These are phyloP conservation scores for Ambrosiella beaveri DNA, from an alignment of 2,329 filamentous ascomycete species.

Conservation along the genomic window DNA sequence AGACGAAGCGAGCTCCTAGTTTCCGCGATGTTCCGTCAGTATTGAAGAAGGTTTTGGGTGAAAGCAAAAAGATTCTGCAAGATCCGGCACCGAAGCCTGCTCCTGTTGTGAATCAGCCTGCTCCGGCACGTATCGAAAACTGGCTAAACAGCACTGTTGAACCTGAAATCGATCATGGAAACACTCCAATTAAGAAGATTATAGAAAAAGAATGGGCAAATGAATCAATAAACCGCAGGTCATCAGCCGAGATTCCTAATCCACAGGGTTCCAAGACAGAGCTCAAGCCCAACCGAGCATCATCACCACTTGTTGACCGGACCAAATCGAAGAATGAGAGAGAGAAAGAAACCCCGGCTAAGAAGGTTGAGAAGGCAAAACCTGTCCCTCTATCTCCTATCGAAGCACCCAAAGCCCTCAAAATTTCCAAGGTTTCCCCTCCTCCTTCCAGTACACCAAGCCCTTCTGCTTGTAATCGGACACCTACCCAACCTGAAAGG, in stretches of 20 bases:
- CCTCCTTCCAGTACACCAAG: conserved; percentile 13
- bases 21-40: conserved; percentile 45
- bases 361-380: conserved; percentile 5
- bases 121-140: conserved; percentile 40
- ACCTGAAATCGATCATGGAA: conserved; percentile 25
- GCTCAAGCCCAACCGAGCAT: not conserved
- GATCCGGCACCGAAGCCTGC: conserved; percentile 32
- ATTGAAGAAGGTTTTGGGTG: conserved; percentile 45
- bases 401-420: conserved; percentile 2
- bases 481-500: conserved; percentile 10
- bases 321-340: conserved; percentile 14
- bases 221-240: conserved; percentile 12
- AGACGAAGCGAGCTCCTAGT: conserved; percentile 32
- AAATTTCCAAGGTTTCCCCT: conserved; percentile 1
- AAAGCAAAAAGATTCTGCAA: conserved; percentile 46
- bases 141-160: conserved; percentile 48
- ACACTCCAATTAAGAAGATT: conserved; percentile 19
- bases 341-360: not conserved
- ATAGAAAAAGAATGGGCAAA: conserved; percentile 20
- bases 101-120: conserved; percentile 33
- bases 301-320: conserved; percentile 1
- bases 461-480: conserved; percentile 8
- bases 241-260: conserved; percentile 1
- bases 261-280: not conserved
- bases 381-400: not conserved